Evolutionary conservation across 495 filamentous ascomycete species (phyloP).

Genomic region (Stereocaulon alpinum): DNA sequence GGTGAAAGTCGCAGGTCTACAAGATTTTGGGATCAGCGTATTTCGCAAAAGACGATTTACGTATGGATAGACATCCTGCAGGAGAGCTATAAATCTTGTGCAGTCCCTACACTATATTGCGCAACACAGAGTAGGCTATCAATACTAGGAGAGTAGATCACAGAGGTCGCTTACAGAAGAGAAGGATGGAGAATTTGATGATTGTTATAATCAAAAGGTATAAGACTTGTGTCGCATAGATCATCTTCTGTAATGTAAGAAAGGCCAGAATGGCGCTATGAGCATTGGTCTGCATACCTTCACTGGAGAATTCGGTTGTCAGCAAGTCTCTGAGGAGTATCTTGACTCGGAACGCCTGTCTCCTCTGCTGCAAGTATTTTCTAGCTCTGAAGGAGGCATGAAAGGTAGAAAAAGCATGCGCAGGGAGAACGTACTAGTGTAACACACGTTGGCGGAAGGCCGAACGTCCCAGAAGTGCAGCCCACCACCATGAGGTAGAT

Average conservation of each 20-base stretch:
- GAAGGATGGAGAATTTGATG: slow-evolving; percentile 8
- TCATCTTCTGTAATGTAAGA: not conserved
- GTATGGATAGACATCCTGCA: no score
- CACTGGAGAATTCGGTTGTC: not conserved
- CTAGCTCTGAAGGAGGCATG: no score
- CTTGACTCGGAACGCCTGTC: no score
- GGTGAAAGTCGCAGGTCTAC: slow-evolving; percentile 10
- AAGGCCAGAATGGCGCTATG: not conserved
- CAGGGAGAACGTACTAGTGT: not conserved
- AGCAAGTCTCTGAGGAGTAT: no score
- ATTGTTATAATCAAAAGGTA: not conserved
- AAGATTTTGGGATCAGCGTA: no score
- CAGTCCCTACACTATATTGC: no score
- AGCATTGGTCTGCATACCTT: not conserved
- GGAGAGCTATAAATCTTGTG: no score
- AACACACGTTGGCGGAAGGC: not conserved
- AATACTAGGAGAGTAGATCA: no score
- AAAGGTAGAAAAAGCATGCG: no score
- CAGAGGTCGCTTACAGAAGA: not conserved
- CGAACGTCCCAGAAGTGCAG: not conserved
- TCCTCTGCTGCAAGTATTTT: no score
- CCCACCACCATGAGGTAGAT: not conserved
- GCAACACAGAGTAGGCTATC: no score
- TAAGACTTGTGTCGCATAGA: slow-evolving; percentile 5
- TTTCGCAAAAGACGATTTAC: no score